Percentiles rank a stretch among this genome's conserved stretches.
phyloP scores from a whole-genome alignment of 208 protist genomes.

The Acanthamoeba divionensis region DNA sequence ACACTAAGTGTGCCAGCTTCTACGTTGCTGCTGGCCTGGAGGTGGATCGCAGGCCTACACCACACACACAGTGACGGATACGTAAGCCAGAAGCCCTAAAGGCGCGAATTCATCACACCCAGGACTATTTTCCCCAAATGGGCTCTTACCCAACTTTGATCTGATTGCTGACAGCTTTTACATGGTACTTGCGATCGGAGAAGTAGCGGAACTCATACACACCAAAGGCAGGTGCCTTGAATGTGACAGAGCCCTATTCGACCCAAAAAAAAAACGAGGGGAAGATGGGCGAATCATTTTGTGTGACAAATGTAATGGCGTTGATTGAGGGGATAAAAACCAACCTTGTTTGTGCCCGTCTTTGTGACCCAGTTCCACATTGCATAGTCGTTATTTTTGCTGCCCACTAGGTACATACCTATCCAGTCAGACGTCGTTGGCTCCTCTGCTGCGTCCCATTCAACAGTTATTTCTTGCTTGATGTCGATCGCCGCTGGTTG shows the following conservation, averaged over 20 bases:
- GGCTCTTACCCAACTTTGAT: not conserved
- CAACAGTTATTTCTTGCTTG: not conserved
- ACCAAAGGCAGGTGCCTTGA: not conserved
- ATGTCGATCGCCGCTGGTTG: constrained; percentile 14
- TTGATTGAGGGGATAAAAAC: too few relatives aligned
- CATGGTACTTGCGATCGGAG: not conserved
- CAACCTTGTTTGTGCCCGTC: too few relatives aligned
- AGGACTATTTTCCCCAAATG: too few relatives aligned
- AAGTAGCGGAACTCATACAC: constrained; percentile 44
- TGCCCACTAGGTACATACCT: constrained; percentile 1
- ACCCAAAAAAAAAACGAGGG: too few relatives aligned
- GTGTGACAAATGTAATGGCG: too few relatives aligned
- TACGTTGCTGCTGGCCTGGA: not conserved
- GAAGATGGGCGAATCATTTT: too few relatives aligned
- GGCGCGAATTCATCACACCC: too few relatives aligned
- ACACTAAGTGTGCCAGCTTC: not conserved
- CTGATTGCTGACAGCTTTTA: constrained; percentile 20
- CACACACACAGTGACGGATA: not conserved
- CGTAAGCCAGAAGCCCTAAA: too few relatives aligned
- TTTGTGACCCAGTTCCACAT: constrained; percentile 17
- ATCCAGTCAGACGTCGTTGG: constrained; percentile 33
- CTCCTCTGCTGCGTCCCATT: not conserved
- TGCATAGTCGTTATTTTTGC: not conserved
- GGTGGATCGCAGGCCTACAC: not conserved
- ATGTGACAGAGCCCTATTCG: not conserved